These are phyloP conservation scores for Annulohypoxylon moriforme DNA, from an alignment of 495 filamentous ascomycete species.

Conservation along the genomic window DNA sequence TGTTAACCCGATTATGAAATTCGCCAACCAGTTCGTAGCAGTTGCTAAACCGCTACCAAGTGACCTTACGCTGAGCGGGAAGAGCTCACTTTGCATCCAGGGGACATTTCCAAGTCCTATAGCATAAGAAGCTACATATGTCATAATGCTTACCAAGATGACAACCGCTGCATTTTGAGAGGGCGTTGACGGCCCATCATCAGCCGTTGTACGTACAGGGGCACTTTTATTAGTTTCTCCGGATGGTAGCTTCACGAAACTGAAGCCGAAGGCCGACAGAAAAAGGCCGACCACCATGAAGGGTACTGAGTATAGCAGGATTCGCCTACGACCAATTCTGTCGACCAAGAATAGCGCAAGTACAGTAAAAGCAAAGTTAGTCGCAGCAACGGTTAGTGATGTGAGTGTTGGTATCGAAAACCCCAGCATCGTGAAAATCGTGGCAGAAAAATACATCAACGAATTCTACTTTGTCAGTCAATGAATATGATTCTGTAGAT, in stretches of 20 bases:
- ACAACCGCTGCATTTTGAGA: conserved; percentile 57
- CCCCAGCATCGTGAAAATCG: conserved; percentile 83
- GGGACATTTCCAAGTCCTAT: conserved; percentile 91
- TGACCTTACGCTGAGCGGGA: conserved; percentile 83
- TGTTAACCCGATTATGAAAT: conserved; percentile 87
- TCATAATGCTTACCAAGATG: conserved; percentile 76
- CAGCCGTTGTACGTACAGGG: conserved; percentile 16
- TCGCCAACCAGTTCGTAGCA: conserved; percentile 88
- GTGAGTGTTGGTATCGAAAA: conserved; percentile 85
- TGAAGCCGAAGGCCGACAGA: conserved; percentile 74
- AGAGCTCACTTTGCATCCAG: conserved; percentile 94
- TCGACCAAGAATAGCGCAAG: conserved; percentile 83
- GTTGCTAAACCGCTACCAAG: conserved; percentile 86
- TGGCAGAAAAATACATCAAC: conserved; percentile 95
- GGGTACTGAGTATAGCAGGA: conserved; percentile 85
- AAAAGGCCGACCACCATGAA: conserved; percentile 81
- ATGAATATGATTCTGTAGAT: background rate
- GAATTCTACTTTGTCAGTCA: conserved; percentile 69
- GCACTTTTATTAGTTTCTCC: conserved; percentile 45
- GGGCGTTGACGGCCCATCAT: conserved; percentile 18
- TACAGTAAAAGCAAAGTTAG: conserved; percentile 85
- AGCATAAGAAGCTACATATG: conserved; percentile 89
- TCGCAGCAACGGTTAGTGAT: conserved; percentile 81
- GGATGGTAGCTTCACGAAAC: conserved; percentile 62
- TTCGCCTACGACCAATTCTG: conserved; percentile 79